These are phyloP conservation scores for Graphilbum ipis-grandicollis DNA, from an alignment of 2,329 filamentous ascomycete species.

Conservation along the genomic window DNA sequence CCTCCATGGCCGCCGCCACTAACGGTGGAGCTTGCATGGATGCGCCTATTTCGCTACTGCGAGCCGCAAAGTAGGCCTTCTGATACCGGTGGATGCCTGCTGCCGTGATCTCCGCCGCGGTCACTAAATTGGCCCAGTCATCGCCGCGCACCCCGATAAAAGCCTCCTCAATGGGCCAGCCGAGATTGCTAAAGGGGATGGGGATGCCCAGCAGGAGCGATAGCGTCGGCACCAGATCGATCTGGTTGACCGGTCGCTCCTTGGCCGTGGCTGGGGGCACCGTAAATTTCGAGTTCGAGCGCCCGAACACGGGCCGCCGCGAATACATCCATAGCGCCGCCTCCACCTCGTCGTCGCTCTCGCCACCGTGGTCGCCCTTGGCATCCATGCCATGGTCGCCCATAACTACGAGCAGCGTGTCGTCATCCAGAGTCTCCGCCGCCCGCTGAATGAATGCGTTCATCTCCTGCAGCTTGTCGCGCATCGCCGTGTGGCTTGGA, in stretches of 20 bases:
- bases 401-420: slow-evolving; percentile 86
- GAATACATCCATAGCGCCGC: slow-evolving; percentile 98
- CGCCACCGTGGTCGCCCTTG: slow-evolving; percentile 95
- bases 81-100: slow-evolving; percentile 87
- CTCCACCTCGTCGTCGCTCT: slow-evolving; percentile 90
- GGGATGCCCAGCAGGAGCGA: slow-evolving; percentile 77
- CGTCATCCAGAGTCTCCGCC: slow-evolving; percentile 56
- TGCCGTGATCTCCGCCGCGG: slow-evolving; percentile 58
- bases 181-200: slow-evolving; percentile 91
- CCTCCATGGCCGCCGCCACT: slow-evolving; percentile 22
- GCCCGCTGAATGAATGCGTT: slow-evolving; percentile 59
- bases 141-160: slow-evolving; percentile 56
- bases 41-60: slow-evolving; percentile 46
- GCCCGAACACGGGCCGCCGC: slow-evolving; percentile 68
- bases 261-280: slow-evolving; percentile 56
- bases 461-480: slow-evolving; percentile 82
- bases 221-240: slow-evolving; percentile 86
- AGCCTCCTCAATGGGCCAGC: slow-evolving; percentile 82
- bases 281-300: slow-evolving; percentile 41
- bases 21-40: background rate
- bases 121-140: slow-evolving; percentile 60
- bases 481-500: slow-evolving; percentile 84
- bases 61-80: slow-evolving; percentile 57
- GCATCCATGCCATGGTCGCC: slow-evolving; percentile 98
- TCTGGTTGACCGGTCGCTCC: slow-evolving; percentile 61